A percentile compares a stretch with the other conserved stretches of the same genome.
Evolutionary conservation across 257 asterid species (phyloP).

Genomic region (Euphrasia confusa): DNA sequence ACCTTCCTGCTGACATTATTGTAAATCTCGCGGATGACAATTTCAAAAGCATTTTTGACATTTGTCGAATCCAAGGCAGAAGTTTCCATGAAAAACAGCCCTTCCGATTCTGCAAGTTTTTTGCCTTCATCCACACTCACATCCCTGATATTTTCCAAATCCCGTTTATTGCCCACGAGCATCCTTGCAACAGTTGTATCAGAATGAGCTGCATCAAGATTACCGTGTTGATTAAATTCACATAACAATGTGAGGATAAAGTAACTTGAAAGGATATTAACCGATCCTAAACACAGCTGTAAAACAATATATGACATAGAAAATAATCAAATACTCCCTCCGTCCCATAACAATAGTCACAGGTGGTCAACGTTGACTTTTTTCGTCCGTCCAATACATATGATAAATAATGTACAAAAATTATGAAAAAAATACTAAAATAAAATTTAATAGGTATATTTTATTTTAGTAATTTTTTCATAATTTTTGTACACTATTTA

Average conservation of each 20-base stretch:
- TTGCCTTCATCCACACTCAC: constrained; percentile 42
- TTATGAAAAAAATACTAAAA: no score
- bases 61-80: constrained; percentile 47
- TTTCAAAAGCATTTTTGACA: constrained; percentile 40
- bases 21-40: constrained; percentile 44
- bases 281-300: no score
- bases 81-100: constrained; percentile 51
- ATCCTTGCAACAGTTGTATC: constrained; percentile 45
- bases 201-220: constrained; percentile 41
- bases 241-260: neutral
- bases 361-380: no score
- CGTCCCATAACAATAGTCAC: no score
- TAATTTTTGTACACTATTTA: no score
- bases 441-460: no score
- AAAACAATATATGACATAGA: no score
- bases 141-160: constrained; percentile 12
- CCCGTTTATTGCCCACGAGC: constrained; percentile 46
- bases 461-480: no score
- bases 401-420: no score
- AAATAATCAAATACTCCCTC: no score
- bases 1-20: constrained; percentile 45
- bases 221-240: neutral
- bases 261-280: neutral
- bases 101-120: constrained; percentile 45
- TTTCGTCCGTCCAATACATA: no score